Conservation (phyloP, 1,139 yeast species). For the Saccharomyces hybrid region DNA sequence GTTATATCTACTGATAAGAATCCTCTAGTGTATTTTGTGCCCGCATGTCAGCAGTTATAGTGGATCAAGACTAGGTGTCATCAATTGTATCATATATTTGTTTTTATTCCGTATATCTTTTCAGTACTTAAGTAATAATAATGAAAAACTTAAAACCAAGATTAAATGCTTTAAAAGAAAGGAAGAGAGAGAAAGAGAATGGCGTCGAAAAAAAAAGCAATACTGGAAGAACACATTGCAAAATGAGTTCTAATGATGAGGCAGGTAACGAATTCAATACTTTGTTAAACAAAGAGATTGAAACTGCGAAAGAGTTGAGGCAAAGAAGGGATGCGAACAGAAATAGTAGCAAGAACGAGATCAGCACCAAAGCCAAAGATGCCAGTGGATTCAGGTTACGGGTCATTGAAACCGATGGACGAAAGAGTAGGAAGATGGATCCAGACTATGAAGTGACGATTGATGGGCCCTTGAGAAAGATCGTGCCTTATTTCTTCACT, state of each 20-base stretch:
- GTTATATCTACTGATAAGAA: neutral
- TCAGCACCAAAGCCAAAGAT: constrained; percentile 22
- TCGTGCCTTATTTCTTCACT: constrained; percentile 80
- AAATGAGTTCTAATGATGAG: neutral
- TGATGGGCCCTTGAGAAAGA: constrained; percentile 59
- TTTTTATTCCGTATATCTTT: neutral
- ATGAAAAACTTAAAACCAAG: neutral
- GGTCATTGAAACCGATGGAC: constrained; percentile 21
- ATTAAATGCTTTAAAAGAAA: too few relatives aligned
- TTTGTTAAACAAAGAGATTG: neutral
- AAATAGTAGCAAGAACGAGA: constrained; percentile 13
- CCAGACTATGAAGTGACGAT: constrained; percentile 33
- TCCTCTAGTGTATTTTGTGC: neutral
- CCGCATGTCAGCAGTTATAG: neutral
- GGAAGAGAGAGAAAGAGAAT: too few relatives aligned
- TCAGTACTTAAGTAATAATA: neutral
- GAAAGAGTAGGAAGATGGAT: constrained; percentile 24
- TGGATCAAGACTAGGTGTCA: neutral
- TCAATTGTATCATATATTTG: neutral
- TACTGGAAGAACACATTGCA: neutral
- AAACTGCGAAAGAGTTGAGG: constrained; percentile 6
- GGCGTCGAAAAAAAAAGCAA: neutral
- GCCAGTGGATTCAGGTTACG: constrained; percentile 27
- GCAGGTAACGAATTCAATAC: neutral
- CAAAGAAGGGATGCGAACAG: constrained; percentile 10